phyloP scores from a whole-genome alignment of 768 basidiomycete species.

The Atractiella rhizophila region DNA sequence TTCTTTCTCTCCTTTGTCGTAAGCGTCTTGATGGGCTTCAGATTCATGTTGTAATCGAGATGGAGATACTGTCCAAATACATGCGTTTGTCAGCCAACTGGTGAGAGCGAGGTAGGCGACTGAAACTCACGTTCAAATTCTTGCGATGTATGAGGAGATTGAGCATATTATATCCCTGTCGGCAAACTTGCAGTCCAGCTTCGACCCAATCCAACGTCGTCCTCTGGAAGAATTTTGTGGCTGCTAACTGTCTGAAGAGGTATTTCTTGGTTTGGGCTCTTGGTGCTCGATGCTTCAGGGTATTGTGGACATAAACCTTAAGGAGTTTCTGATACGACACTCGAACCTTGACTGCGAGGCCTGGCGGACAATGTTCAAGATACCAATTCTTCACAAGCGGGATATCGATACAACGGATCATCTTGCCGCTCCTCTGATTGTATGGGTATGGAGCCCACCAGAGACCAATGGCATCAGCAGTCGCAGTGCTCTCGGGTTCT shows the following conservation, averaged over 20 bases:
- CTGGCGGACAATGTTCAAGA: slow-evolving; percentile 87
- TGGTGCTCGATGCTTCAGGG: slow-evolving; percentile 61
- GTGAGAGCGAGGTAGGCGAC: slow-evolving; percentile 21
- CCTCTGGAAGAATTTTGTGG: slow-evolving; percentile 99
- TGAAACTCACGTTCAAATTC: slow-evolving; percentile 29
- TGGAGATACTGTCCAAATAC: too few species aligned
- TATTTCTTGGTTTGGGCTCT: slow-evolving; percentile 98
- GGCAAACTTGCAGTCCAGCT: slow-evolving; percentile 88
- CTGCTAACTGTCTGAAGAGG: slow-evolving; percentile 53
- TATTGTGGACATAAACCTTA: slow-evolving; percentile 86
- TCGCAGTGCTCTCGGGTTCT: slow-evolving; percentile 48
- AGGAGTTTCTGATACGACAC: slow-evolving; percentile 92
- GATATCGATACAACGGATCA: slow-evolving; percentile 79
- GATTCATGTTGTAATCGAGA: slow-evolving; percentile 92
- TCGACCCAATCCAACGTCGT: slow-evolving; percentile 98
- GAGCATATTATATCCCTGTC: slow-evolving; percentile 98
- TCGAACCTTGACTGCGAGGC: slow-evolving; percentile 87
- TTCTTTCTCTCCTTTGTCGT: slow-evolving; percentile 99
- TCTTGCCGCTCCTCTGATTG: slow-evolving; percentile 67
- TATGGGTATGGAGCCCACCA: slow-evolving; percentile 99
- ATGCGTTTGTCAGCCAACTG: slow-evolving; percentile 27
- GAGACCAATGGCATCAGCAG: slow-evolving; percentile 84
- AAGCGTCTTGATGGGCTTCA: slow-evolving; percentile 79
- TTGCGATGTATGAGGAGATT: slow-evolving; percentile 97
- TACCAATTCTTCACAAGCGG: slow-evolving; percentile 97